These are phyloP conservation scores for Colletotrichum chlorophyti DNA, from an alignment of 2,329 filamentous ascomycete species.

Conservation along the genomic window DNA sequence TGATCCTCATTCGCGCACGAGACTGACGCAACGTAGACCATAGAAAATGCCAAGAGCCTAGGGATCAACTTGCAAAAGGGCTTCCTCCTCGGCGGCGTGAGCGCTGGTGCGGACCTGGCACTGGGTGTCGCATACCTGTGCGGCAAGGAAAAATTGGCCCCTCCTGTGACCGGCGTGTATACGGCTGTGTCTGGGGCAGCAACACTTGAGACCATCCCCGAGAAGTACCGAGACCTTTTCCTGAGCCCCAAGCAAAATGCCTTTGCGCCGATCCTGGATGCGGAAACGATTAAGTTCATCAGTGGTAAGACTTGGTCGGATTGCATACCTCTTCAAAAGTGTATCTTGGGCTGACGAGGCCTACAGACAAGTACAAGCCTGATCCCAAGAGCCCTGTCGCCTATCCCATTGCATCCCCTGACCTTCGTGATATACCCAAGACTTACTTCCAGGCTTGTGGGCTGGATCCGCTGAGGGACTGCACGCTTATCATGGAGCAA, in stretches of 20 bases:
- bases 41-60: slow-evolving; percentile 29
- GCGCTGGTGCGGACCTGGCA: slow-evolving; percentile 38
- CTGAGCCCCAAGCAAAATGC: slow-evolving; percentile 37
- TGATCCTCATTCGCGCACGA: not conserved
- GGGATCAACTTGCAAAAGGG: slow-evolving; percentile 35
- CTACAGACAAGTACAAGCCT: slow-evolving; percentile 36
- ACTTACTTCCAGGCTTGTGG: slow-evolving; percentile 42
- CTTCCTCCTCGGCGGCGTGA: slow-evolving; percentile 36
- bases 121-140: slow-evolving; percentile 34
- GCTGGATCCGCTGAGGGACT: slow-evolving; percentile 38
- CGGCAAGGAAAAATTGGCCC: slow-evolving; percentile 24
- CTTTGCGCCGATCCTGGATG: slow-evolving; percentile 32
- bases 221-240: slow-evolving; percentile 37
- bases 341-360: too few species aligned
- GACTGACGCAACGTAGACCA: slow-evolving; percentile 17
- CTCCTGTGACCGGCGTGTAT: slow-evolving; percentile 37
- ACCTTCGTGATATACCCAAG: slow-evolving; percentile 34
- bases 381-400: slow-evolving; percentile 34
- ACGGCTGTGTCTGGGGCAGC: slow-evolving; percentile 32
- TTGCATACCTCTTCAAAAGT: not conserved
- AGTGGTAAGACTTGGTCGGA: slow-evolving; percentile 29
- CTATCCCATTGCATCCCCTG: slow-evolving; percentile 33
- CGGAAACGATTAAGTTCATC: slow-evolving; percentile 33
- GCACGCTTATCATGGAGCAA: slow-evolving; percentile 37
- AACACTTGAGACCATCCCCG: slow-evolving; percentile 33